These are phyloP conservation scores for Xylaria telfairii DNA, from an alignment of 495 filamentous ascomycete species.

Conservation along the genomic window DNA sequence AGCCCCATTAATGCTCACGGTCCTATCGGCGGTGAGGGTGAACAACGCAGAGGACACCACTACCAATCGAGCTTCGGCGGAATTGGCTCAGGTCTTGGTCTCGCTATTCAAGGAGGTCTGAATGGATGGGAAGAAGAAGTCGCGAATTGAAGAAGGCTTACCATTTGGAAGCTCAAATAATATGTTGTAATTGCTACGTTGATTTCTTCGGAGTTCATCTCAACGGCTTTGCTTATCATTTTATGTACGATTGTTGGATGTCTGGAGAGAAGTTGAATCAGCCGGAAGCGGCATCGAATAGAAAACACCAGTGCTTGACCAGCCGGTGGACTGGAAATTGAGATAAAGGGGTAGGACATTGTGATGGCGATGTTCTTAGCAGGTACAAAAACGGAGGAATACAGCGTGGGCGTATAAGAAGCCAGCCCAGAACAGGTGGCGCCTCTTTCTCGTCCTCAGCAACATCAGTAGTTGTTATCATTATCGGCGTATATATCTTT, in stretches of 20 bases:
- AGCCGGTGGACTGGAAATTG: slow-evolving; percentile 7
- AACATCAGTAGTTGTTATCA: slow-evolving; percentile 27
- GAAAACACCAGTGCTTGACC: neutral
- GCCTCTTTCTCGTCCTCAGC: slow-evolving; percentile 14
- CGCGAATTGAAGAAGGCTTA: slow-evolving; percentile 44
- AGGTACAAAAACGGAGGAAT: neutral
- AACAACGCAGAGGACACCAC: slow-evolving; percentile 60
- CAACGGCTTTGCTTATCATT: slow-evolving; percentile 34
- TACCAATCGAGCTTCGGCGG: slow-evolving; percentile 62
- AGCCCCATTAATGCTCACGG: slow-evolving; percentile 54
- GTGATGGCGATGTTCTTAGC: neutral
- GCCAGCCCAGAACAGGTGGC: neutral
- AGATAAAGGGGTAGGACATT: neutral
- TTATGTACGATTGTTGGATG: slow-evolving; percentile 38
- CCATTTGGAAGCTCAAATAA: slow-evolving; percentile 26
- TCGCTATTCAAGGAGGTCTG: slow-evolving; percentile 57
- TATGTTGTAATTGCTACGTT: slow-evolving; percentile 45
- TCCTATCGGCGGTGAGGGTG: slow-evolving; percentile 44
- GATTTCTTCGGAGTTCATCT: slow-evolving; percentile 39
- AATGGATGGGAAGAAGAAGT: slow-evolving; percentile 66
- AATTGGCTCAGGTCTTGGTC: slow-evolving; percentile 55
- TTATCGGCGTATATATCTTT: slow-evolving; percentile 33
- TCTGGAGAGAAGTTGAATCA: slow-evolving; percentile 27
- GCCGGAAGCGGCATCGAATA: neutral
- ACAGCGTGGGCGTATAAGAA: neutral